phyloP scores from a whole-genome alignment of 2,329 filamentous ascomycete genomes.

The Diaporthe nobilis region DNA sequence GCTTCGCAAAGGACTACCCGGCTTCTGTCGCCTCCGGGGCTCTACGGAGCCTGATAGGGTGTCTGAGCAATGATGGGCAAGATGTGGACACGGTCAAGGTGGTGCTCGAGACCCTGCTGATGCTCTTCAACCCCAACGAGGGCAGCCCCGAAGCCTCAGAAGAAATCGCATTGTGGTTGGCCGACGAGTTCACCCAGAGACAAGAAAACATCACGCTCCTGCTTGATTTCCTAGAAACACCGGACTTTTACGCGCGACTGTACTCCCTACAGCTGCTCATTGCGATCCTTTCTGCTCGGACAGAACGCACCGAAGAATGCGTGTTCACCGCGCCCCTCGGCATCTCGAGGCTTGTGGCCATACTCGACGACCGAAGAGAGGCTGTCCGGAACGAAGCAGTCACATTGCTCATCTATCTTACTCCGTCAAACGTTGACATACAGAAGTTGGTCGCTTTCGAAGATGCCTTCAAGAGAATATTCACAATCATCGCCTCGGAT shows the following conservation, averaged over 20 bases:
- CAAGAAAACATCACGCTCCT: constrained; percentile 97
- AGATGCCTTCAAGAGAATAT: constrained; percentile 90
- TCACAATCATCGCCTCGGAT: constrained; percentile 84
- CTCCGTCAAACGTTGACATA: constrained; percentile 86
- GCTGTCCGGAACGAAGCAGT: constrained; percentile 90
- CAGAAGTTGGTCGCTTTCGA: constrained; percentile 97
- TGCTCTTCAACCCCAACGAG: constrained; percentile 84
- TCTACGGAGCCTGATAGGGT: constrained; percentile 88
- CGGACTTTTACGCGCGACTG: constrained; percentile 90
- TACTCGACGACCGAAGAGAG: constrained; percentile 88
- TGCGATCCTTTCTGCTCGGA: constrained; percentile 86
- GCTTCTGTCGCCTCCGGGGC: constrained; percentile 95
- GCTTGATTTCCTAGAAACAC: constrained; percentile 87
- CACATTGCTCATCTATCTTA: constrained; percentile 88
- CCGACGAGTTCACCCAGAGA: constrained; percentile 97
- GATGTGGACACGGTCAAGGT: constrained; percentile 98
- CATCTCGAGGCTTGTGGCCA: constrained; percentile 86
- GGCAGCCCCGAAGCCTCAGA: constrained; percentile 92
- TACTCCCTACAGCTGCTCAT: constrained; percentile 92
- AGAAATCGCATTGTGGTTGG: constrained; percentile 95
- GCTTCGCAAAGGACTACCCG: constrained; percentile 96
- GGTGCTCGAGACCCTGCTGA: constrained; percentile 92
- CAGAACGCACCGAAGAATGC: constrained; percentile 94
- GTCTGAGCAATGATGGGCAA: constrained; percentile 87
- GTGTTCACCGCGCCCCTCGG: constrained; percentile 91